These are phyloP conservation scores for Colletotrichum sp. DNA, from an alignment of 2,329 filamentous ascomycete genomes.

Conservation along the genomic window DNA sequence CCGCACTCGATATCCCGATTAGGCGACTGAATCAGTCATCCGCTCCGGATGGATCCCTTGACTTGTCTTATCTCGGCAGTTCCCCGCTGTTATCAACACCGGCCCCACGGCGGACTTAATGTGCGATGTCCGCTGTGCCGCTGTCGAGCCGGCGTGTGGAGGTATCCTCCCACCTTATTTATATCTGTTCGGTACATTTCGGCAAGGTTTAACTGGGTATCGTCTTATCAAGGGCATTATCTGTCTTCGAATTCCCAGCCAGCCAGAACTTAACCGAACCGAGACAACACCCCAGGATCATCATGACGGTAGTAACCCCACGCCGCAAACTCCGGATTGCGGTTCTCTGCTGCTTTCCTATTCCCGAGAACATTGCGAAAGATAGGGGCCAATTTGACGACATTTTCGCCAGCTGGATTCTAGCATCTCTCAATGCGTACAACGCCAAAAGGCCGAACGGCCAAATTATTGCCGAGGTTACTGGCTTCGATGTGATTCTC, in stretches of 20 bases:
- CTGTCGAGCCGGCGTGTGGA: background rate
- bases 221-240: background rate
- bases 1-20: background rate
- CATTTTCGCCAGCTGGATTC: background rate
- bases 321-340: background rate
- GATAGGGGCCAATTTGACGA: background rate
- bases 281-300: background rate
- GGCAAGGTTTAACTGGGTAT: background rate
- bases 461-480: slow-evolving; percentile 25
- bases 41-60: background rate
- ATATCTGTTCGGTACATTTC: background rate
- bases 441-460: background rate
- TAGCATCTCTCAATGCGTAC: background rate
- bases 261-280: background rate
- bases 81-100: background rate
- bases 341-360: background rate
- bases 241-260: background rate
- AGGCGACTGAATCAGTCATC: background rate
- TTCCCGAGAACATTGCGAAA: background rate
- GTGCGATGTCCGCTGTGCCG: background rate
- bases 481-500: slow-evolving; percentile 37
- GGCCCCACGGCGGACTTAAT: background rate
- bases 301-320: background rate
- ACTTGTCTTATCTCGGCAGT: background rate
- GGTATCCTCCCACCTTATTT: background rate